Base-by-base conservation (phyloP, 106 monocot genomes). In the Chionographis japonica region DNA sequence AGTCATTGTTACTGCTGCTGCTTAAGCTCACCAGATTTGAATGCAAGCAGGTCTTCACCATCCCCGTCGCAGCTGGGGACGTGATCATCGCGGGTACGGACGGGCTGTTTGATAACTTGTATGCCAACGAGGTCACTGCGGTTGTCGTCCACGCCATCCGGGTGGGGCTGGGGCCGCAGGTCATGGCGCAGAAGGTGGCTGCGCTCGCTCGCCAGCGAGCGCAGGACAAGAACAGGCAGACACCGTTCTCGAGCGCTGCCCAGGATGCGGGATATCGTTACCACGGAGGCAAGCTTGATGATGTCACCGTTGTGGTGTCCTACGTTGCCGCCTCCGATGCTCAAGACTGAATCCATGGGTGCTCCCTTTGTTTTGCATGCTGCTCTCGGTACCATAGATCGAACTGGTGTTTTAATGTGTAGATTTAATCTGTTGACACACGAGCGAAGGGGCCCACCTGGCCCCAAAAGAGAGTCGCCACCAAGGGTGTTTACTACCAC, bases 211-310 rank as follows among this genome's bases (percentile, higher is more conserved):
- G 85, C 54, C 79, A 85, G 19, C 64, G 85, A 17, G 89, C 89
- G 0, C 70, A 36, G 38, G 89, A 89, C 61, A 85, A 69, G 66
- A 77, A 77, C 77, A 60, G 82, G 62, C 89, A 82, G 56, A 82
- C 85, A 14, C 89, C 85, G 4, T 89, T 85, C 68, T 82, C 89
- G n/a, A 74, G 76, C 43, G 89, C 89, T 6, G 89, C 85, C 27
- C 85, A 89, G 37, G 82, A 84, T 37, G 89, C 89, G 16, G 89
- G 89, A 9, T 89, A 76, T 71, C 85, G 85, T 6, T 89, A 85
- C 50, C 77, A 79, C 14, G 89, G 89, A 18, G 89, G 89, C 46
- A 89, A 89, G 70, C 89, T 89, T 40, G 89, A 89, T 57, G 89
- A 89, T 58, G 74, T 89, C 20, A 89, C 89, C 0, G 89, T 85